Evolutionary conservation across 2,329 filamentous ascomycete genomes (phyloP), one percentile per base, ranked within the genome.

Genomic region (Fusarium avenaceum): DNA sequence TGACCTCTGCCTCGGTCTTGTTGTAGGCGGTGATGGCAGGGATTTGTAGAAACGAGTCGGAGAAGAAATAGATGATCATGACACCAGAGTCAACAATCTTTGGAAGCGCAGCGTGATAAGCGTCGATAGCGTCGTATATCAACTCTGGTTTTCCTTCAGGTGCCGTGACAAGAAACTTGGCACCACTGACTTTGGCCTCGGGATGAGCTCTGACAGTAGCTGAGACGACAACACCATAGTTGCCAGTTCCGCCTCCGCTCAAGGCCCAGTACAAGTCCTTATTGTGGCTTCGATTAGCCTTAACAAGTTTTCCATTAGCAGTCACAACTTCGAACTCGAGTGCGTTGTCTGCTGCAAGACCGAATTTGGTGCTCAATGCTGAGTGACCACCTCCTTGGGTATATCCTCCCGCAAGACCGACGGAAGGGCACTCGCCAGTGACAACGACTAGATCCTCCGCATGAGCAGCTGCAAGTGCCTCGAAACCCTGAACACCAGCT

Each of bases 231-330:
- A 89, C 80, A 3, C 81, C 88, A 61, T 85, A 90, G 20, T 82
- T 89, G 8, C 87, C 86, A 3, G 83, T 84, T 2, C 88, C 88
- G 1, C 87, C 87, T 3, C 87, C 87, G 30, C 80, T 80, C 2
- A 90, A 76, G 1, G 88, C 89, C 88, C 88, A 91, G 76, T 87
- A 90, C 2, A 91, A 78, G 44, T 90, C 87, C 0, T 77, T 58
- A 60, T 90, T 85, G 15, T 82, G 57, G 0, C 73, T 71, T 2
- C 77, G 80, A 4, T 78, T 83, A 0, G 86, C 86, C 2, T 75
- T 82, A 2, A 88, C 55, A 14, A 83, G 68, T 15, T 80, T 57
- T 1, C 87, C 87, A n/a, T 74, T 69, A 0, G 81, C 83, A 3
- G 83, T 85, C 9, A 90, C 79, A 2, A 89, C 85, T 55, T 87